Evolutionary conservation across 148 eudicot genomes (phyloP).

Genomic region (Selenicereus undatus): DNA sequence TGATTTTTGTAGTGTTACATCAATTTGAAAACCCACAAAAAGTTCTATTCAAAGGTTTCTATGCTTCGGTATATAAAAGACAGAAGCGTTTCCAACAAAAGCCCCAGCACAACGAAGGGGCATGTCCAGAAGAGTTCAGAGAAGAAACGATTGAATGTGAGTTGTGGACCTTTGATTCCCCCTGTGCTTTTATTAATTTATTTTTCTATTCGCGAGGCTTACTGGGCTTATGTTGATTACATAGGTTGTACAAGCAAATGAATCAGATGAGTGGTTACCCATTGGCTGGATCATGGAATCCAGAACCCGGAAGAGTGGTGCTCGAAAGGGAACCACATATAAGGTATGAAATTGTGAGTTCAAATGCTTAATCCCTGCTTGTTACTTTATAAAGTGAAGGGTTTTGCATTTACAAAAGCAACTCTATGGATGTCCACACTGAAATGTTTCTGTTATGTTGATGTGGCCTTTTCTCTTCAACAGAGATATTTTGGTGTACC

Average conservation of each 20-base stretch:
- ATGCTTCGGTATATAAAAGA: constrained; percentile 32
- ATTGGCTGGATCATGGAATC: constrained; percentile 59
- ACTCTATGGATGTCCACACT: not conserved
- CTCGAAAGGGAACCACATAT: constrained; percentile 27
- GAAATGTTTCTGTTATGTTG: not conserved
- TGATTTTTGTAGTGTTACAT: constrained; percentile 45
- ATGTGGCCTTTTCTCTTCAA: not conserved
- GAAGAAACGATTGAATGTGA: constrained; percentile 39
- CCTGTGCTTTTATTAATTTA: not conserved
- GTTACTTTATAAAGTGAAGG: not conserved
- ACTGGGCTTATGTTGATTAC: constrained; percentile 15
- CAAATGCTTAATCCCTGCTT: constrained; percentile 9
- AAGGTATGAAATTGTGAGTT: constrained; percentile 36
- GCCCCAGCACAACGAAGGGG: constrained; percentile 17
- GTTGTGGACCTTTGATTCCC: constrained; percentile 22
- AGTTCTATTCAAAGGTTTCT: constrained; percentile 50
- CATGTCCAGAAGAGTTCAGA: constrained; percentile 20
- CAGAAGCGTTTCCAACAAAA: constrained; percentile 18
- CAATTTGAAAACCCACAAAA: constrained; percentile 39
- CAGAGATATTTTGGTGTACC: not conserved
- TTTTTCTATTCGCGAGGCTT: constrained; percentile 6
- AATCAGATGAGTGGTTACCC: constrained; percentile 51
- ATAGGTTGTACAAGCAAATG: constrained; percentile 32
- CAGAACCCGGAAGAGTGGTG: constrained; percentile 34
- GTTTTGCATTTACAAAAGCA: not conserved